These are phyloP conservation scores for Brettanomyces custersianus DNA, from an alignment of 805 yeast genomes.

Conservation along the genomic window DNA sequence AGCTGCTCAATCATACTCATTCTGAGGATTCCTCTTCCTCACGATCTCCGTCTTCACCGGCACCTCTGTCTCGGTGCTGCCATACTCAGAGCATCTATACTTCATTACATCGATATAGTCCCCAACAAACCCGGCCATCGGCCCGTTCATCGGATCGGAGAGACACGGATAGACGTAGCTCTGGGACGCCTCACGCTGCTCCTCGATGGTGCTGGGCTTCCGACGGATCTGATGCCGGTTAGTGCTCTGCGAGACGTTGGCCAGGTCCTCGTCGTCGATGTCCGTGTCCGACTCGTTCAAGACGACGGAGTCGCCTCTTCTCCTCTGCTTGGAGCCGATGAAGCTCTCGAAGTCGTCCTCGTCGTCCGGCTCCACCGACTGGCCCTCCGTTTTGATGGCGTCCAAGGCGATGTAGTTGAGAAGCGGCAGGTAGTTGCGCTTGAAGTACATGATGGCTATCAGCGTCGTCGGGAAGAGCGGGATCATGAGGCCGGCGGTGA, in stretches of 20 bases:
- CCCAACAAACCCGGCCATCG: slow-evolving; percentile 50
- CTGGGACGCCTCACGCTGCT: slow-evolving; percentile 42
- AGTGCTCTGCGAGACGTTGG: slow-evolving; percentile 1
- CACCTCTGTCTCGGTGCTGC: not conserved
- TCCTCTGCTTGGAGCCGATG: slow-evolving; percentile 1
- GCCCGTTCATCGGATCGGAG: slow-evolving; percentile 40
- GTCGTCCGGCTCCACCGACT: slow-evolving; percentile 20
- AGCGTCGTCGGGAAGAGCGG: slow-evolving; percentile 42
- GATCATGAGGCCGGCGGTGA: slow-evolving; percentile 36
- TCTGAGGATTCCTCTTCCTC: slow-evolving; percentile 13
- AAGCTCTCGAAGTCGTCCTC: slow-evolving; percentile 13
- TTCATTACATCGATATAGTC: slow-evolving; percentile 36
- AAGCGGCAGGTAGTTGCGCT: slow-evolving; percentile 45
- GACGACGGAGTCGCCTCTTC: slow-evolving; percentile 11
- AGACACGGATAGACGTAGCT: slow-evolving; percentile 43
- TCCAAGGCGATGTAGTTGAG: slow-evolving; percentile 48
- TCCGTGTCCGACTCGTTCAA: not conserved
- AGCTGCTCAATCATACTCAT: slow-evolving; percentile 19
- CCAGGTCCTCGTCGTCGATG: not conserved
- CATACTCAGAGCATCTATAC: slow-evolving; percentile 9
- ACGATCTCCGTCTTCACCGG: slow-evolving; percentile 11
- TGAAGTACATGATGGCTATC: slow-evolving; percentile 40
- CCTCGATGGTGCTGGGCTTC: slow-evolving; percentile 47
- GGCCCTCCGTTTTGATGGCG: slow-evolving; percentile 37
- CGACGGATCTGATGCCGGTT: slow-evolving; percentile 12